Percentiles rank a stretch among this genome's conserved stretches.
phyloP scores from a whole-genome alignment of 257 asterid species.

The Apocynum venetum region DNA sequence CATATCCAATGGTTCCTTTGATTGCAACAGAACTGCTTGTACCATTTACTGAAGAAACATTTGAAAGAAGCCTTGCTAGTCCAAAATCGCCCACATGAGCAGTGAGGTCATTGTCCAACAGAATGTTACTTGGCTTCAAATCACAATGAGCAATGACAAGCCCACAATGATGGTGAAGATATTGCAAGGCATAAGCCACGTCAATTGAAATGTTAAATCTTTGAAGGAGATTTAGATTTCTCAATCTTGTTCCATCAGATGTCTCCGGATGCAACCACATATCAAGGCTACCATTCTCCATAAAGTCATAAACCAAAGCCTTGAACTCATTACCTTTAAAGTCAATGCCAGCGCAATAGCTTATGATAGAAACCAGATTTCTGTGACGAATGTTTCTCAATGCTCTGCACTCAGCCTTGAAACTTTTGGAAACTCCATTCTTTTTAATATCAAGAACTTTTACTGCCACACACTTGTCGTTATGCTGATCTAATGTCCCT shows the following conservation, averaged over 20 bases:
- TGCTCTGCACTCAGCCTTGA: background rate
- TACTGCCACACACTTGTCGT: background rate
- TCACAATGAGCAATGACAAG: background rate
- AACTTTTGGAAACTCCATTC: background rate
- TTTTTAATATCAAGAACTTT: background rate
- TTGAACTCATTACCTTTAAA: background rate
- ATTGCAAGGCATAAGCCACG: background rate
- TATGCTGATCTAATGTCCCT: background rate
- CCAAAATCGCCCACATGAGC: background rate
- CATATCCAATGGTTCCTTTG: background rate
- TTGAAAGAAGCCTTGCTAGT: background rate
- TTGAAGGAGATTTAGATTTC: background rate
- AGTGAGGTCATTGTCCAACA: background rate
- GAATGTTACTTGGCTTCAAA: background rate
- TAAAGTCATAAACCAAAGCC: background rate
- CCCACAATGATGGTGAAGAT: background rate
- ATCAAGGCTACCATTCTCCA: background rate
- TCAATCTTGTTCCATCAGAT: background rate
- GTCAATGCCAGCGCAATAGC: background rate
- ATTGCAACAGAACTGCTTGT: background rate
- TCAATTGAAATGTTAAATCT: background rate
- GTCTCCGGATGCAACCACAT: background rate
- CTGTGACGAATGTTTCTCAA: background rate
- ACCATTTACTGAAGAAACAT: background rate
- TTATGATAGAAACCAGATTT: background rate